Percentiles rank a stretch among this genome's conserved stretches.
Conservation (phyloP, 768 basidiomycete genomes). For the Wakefieldia striispora region DNA sequence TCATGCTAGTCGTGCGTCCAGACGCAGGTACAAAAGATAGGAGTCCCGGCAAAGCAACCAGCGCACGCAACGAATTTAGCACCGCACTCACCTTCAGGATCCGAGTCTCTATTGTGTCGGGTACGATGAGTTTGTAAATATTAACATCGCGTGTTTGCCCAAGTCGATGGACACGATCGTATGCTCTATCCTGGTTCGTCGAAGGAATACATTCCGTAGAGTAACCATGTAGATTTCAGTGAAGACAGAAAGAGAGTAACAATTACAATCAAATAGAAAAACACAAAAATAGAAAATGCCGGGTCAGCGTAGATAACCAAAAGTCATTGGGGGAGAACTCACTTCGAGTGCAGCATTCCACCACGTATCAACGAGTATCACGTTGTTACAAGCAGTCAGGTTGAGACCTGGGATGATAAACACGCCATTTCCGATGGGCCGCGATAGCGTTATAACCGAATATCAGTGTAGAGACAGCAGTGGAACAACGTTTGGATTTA, state of each 20-base stretch:
- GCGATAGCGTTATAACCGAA: background rate
- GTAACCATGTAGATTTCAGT: too few species aligned
- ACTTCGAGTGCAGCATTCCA: constrained; percentile 91
- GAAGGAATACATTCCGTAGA: too few species aligned
- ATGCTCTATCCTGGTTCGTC: constrained; percentile 81
- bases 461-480: background rate
- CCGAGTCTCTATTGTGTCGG: constrained; percentile 83
- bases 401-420: constrained; percentile 64
- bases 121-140: constrained; percentile 87
- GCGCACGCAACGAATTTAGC: too few species aligned
- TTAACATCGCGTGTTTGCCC: constrained; percentile 86
- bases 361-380: constrained; percentile 92
- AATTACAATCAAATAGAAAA: background rate
- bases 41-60: too few species aligned
- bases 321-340: constrained; percentile 20
- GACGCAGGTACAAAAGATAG: too few species aligned
- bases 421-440: background rate
- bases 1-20: too few species aligned
- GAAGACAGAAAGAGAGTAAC: background rate
- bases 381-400: constrained; percentile 89
- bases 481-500: background rate
- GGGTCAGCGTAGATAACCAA: constrained; percentile 8
- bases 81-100: constrained; percentile 57
- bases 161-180: constrained; percentile 86
- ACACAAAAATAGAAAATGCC: background rate